Evolutionary conservation across 208 protist species (phyloP).

Genomic region (Acanthamoeba rhysodes): DNA sequence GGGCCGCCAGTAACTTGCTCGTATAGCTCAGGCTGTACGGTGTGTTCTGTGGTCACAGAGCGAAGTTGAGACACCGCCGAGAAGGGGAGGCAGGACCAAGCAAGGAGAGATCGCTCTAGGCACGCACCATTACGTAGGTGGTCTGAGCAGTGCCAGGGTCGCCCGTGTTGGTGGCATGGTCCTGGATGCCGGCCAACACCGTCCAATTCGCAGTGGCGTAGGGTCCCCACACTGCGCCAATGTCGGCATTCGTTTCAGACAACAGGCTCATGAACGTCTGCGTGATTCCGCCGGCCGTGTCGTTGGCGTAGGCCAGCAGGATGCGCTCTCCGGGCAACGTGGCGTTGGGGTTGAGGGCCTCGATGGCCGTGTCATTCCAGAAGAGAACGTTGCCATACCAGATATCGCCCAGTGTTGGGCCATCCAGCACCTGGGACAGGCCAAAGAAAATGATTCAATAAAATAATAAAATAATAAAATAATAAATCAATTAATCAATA

Average conservation of each 20-base stretch:
- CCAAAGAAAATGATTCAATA: no score
- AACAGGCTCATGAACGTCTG: neutral
- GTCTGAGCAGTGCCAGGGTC: neutral
- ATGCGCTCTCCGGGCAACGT: neutral
- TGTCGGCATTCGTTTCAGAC: neutral
- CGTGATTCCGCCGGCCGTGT: neutral
- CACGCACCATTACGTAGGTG: neutral
- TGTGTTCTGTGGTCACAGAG: neutral
- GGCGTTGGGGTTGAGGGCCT: neutral
- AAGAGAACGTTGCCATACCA: no score
- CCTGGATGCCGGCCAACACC: neutral
- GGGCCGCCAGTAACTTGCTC: neutral
- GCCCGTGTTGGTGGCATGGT: neutral
- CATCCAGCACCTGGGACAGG: no score
- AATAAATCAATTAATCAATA: no score
- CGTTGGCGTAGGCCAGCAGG: conserved; percentile 24
- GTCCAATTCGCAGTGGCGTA: no score
- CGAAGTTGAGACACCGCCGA: no score
- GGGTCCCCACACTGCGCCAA: no score
- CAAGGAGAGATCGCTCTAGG: no score
- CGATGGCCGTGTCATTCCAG: conserved; percentile 26
- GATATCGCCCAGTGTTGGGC: no score
- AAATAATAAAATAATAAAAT: no score
- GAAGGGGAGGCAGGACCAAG: no score
- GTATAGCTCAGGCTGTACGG: neutral